Percentiles rank a stretch among this genome's conserved stretches.
Evolutionary conservation across 1,284 basidiomycete genomes (phyloP).

Genomic region (Mycena citricolor): DNA sequence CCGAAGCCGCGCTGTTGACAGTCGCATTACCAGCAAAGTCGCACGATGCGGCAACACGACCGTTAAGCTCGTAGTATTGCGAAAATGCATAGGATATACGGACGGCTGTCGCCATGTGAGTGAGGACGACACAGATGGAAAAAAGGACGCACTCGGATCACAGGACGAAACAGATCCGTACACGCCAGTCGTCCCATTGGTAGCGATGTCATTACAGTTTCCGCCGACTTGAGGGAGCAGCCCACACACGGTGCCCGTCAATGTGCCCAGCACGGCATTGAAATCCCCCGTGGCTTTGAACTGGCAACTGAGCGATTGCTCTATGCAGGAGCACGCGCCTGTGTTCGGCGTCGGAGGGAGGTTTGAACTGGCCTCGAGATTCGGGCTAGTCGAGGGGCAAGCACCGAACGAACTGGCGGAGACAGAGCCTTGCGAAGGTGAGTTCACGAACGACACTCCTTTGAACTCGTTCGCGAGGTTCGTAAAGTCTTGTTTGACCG

Average conservation of each 20-base stretch:
- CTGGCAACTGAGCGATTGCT: conserved; percentile 66
- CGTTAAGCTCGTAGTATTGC: conserved; percentile 70
- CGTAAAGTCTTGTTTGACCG: conserved; percentile 64
- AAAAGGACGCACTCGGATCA: conserved; percentile 52
- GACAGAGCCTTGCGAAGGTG: conserved; percentile 55
- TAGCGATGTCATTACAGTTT: conserved; percentile 69
- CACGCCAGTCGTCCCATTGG: conserved; percentile 68
- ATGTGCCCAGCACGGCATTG: conserved; percentile 62
- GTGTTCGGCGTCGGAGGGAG: conserved; percentile 85
- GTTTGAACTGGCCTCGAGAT: conserved; percentile 57
- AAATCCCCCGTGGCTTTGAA: conserved; percentile 68
- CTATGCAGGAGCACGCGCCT: conserved; percentile 77
- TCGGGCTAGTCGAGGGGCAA: conserved; percentile 53
- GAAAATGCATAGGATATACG: conserved; percentile 86
- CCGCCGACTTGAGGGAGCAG: conserved; percentile 62
- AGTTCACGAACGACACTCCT: conserved; percentile 62
- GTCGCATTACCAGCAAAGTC: conserved; percentile 84
- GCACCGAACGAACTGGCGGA: conserved; percentile 63
- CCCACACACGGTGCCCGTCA: conserved; percentile 72
- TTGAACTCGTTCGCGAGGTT: conserved; percentile 64
- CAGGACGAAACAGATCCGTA: conserved; percentile 81
- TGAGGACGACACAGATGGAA: not conserved
- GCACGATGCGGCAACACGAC: conserved; percentile 61
- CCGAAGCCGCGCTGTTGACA: conserved; percentile 55
- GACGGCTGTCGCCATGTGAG: conserved; percentile 45